Conservation (phyloP, 2,329 filamentous ascomycete genomes). For the Akanthomyces uredinophilus region DNA sequence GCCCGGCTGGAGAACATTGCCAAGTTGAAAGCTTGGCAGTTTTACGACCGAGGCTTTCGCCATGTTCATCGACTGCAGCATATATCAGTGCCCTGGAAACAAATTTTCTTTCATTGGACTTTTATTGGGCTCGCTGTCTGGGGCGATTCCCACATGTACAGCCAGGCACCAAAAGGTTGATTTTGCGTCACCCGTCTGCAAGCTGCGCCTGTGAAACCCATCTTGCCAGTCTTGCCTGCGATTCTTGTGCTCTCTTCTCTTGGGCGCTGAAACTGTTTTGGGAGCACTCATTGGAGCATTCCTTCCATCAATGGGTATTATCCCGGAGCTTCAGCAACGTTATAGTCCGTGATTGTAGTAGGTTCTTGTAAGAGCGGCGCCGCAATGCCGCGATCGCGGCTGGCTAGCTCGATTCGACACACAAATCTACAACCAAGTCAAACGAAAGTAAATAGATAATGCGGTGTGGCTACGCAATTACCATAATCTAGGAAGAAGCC, state of each 20-base stretch:
- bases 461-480: constrained; percentile 34
- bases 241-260: too few species aligned
- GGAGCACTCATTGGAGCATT: too few species aligned
- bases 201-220: too few species aligned
- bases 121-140: neutral
- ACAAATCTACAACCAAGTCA: constrained; percentile 19
- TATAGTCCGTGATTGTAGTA: neutral
- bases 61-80: neutral
- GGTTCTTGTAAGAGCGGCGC: neutral
- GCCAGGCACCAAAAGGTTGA: neutral
- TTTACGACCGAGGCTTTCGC: neutral
- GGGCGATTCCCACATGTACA: neutral
- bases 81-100: neutral
- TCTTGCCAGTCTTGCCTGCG: too few species aligned
- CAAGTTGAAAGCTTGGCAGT: neutral
- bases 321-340: neutral
- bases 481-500: constrained; percentile 34
- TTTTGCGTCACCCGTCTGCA: too few species aligned
- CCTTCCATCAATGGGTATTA: neutral
- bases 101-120: neutral
- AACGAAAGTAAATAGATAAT: constrained; percentile 34
- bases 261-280: too few species aligned
- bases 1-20: neutral
- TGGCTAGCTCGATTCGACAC: neutral
- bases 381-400: neutral